phyloP scores from a whole-genome alignment of 2,329 filamentous ascomycete genomes.

The Helotiales sp. region DNA sequence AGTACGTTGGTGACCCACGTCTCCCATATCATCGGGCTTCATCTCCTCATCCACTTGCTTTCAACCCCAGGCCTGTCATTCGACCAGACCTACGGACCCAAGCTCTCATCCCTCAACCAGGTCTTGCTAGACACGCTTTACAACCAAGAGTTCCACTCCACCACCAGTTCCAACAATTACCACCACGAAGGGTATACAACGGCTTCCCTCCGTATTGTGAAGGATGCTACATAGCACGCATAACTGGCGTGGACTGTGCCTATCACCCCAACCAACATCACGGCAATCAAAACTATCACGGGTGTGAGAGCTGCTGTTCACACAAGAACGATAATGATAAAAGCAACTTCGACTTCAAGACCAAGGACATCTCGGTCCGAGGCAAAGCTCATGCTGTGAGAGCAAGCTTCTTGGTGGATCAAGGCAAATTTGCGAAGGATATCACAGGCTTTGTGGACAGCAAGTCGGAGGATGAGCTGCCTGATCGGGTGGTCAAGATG shows the following conservation, averaged over 20 bases:
- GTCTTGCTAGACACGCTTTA: too few relatives aligned
- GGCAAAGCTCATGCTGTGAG: constrained; percentile 27
- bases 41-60: not conserved
- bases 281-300: not conserved
- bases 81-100: too few relatives aligned
- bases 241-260: too few relatives aligned
- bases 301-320: not conserved
- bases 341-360: constrained; percentile 22
- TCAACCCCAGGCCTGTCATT: too few relatives aligned
- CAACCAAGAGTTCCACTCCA: too few relatives aligned
- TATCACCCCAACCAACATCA: not conserved
- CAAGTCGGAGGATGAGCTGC: constrained; percentile 28
- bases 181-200: too few relatives aligned
- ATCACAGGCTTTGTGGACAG: constrained; percentile 27
- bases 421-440: constrained; percentile 29
- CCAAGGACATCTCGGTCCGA: constrained; percentile 29
- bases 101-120: too few relatives aligned
- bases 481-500: constrained; percentile 23
- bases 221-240: too few relatives aligned
- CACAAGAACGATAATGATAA: not conserved
- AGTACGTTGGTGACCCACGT: not conserved
- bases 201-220: too few relatives aligned
- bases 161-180: too few relatives aligned
- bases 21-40: not conserved
- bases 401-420: constrained; percentile 26